Base-by-base conservation (phyloP, 306 rosid species). In the Gleditsia sinensis region DNA sequence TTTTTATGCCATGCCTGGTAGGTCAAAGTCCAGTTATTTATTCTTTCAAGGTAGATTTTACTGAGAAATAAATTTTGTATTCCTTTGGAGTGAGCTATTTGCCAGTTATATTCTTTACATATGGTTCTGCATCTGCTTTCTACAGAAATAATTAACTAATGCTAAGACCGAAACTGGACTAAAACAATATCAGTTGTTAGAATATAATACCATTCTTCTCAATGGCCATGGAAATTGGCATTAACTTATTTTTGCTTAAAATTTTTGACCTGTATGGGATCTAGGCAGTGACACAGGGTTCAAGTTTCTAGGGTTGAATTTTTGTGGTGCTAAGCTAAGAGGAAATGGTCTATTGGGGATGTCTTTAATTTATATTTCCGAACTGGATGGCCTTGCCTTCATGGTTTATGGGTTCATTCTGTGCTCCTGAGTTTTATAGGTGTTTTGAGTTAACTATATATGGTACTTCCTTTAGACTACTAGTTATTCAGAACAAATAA, bases 1-100 rank as follows among this genome's bases (percentile, higher is more conserved):
- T 80, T 72, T 70, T 69, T 71, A 40, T 48, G 45, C 57, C 43
- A 30, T 72, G 33, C 58, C 46, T 62, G 51, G 64, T 37, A 13
- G 70, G 14, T 76, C 39, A 25, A 61, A 25, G 13, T 58, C 27
- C 7, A 39, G 17, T 46, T 66, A 34, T 74, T 78, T 67, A 37
- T 62, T 54, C 46, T 23, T 79, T 43, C 37, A 54, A 62, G 23
- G 49, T 69, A 40, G 67, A 24, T 72, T 20, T 69, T 73, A 27
- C 50, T 68, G 59, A 73, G 62, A 70, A 23, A 49, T 20, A 50
- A 39, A 2, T 37, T 80, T 67, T 67, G 13, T 40, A 51, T 55
- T 56, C 1, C 3, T 33, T 28, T 27, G 46, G 51, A 55, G n/a
- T 42, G 60, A 59, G 61, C 43, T 68, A 63, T 33, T 74, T 74